Conservation (phyloP, 2,329 filamentous ascomycete species). For the Verticillium alfalfae region DNA sequence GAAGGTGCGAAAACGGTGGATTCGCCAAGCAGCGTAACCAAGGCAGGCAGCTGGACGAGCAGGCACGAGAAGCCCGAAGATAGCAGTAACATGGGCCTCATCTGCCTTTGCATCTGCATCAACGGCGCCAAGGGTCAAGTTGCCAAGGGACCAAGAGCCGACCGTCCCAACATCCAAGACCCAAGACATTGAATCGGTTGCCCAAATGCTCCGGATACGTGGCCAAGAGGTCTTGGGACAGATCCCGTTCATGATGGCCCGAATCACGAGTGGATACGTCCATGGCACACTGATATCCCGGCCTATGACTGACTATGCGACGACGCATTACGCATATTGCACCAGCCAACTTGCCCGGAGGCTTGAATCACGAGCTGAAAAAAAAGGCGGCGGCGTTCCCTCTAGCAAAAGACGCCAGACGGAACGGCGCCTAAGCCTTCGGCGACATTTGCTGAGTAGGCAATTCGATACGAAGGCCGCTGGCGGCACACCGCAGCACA, state of each 20-base stretch:
- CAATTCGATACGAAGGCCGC: neutral
- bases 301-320: neutral
- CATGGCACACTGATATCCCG: neutral
- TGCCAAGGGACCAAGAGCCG: neutral
- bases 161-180: neutral
- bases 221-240: neutral
- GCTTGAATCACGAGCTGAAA: neutral
- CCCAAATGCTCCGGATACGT: neutral
- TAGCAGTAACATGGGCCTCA: neutral
- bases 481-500: neutral
- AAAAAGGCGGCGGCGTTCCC: too few species aligned
- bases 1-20: neutral
- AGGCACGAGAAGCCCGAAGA: neutral
- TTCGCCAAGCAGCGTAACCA: neutral
- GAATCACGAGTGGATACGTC: neutral
- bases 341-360: neutral
- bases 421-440: neutral
- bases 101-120: neutral
- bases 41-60: neutral
- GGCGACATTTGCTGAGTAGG: neutral
- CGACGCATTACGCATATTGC: neutral
- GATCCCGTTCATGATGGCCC: neutral
- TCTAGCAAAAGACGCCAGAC: neutral
- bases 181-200: neutral
- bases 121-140: neutral